Evolutionary conservation across 192 early-diverging fungal genomes (phyloP), one percentile per base, ranked within the genome.

Genomic region (Gryganskiella cystojenkinii): DNA sequence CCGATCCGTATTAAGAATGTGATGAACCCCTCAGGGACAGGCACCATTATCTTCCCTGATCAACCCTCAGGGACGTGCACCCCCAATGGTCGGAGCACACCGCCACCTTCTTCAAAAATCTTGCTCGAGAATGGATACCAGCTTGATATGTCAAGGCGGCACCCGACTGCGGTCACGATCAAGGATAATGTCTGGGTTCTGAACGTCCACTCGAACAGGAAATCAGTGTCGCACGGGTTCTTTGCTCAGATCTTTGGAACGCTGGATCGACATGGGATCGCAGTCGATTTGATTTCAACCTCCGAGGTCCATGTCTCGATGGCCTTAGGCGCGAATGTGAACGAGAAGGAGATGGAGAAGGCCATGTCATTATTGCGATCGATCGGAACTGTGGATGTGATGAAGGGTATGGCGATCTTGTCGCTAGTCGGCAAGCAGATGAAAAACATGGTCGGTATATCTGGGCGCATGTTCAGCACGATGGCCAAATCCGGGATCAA

Each of bases 1-100:
- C 98, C 98, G 19, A 98, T 99, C 75, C 92, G 96, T 66, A 99
- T 99, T 80, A 99, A 98, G 64, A 99, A 99, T 71, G 95, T 97
- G 15, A 94, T 95, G 80, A 95, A 96, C 54, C 96, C 98, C 8
- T 83, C 80, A 33, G 95, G 95, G 34, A 80, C 84, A 24, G 98
- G 96, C 25, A 98, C 97, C 25, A 84, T 99, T 56, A 95, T 99
- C 72, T 90, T 95, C 56, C 95, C 96, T 11, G 92, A 94, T 37
- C 81, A 85, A 4, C 64, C 80, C 56, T 84, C 78, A 47, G 83
- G 84, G 22, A 70, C 79, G 5, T 61, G 84, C n/a, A 86, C 78
- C 34, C 80, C 80, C 31, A 79, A 74, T 46, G 85, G 83, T 25
- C 69, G 81, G 14, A 64, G 67, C 49, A 81, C 82, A 17, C 81